phyloP scores from a whole-genome alignment of 495 filamentous ascomycete genomes.

The Aspergillus affinis region DNA sequence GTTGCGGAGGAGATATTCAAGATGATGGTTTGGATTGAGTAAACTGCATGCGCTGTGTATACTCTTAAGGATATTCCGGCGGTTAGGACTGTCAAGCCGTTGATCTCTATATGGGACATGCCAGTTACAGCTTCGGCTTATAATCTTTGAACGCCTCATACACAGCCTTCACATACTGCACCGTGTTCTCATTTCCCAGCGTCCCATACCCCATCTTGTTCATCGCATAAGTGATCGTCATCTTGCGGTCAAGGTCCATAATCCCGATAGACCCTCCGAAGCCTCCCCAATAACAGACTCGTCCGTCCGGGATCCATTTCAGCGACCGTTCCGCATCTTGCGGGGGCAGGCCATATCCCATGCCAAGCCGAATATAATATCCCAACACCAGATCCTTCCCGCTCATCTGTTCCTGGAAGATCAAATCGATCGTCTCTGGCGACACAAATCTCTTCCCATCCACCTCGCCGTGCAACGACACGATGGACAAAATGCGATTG shows the following conservation, averaged over 20 bases:
- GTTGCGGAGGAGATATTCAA: conserved; percentile 9
- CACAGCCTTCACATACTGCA: conserved; percentile 34
- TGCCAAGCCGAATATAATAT: conserved; percentile 29
- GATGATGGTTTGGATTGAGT: neutral
- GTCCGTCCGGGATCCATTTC: conserved; percentile 30
- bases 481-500: conserved; percentile 30
- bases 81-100: no score
- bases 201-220: conserved; percentile 37
- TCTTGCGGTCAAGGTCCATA: conserved; percentile 41
- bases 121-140: conserved; percentile 3
- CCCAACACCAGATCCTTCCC: conserved; percentile 35
- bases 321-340: neutral
- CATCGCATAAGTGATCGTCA: conserved; percentile 47
- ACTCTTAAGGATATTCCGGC: no score
- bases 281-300: conserved; percentile 43
- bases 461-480: conserved; percentile 31
- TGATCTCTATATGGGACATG: no score
- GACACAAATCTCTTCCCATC: conserved; percentile 33
- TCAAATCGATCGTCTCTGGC: conserved; percentile 31
- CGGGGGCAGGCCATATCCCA: conserved; percentile 34
- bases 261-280: conserved; percentile 44
- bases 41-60: neutral
- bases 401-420: conserved; percentile 37
- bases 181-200: conserved; percentile 30
- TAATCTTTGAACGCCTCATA: conserved; percentile 30